Conservation (phyloP, 2,329 filamentous ascomycete genomes). For the Penicillium sp. region DNA sequence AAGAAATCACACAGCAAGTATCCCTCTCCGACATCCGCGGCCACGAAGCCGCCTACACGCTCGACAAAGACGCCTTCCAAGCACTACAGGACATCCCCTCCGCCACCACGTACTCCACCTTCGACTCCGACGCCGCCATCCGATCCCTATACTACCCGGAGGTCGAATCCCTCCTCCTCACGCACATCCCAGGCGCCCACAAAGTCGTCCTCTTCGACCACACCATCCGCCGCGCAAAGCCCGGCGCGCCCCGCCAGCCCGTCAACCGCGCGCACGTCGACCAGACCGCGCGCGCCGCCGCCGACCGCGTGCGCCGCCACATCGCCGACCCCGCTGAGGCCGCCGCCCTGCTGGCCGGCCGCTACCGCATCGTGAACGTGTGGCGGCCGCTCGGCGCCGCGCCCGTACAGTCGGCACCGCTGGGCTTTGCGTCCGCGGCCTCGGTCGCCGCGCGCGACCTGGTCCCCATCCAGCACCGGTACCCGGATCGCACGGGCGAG, state of each 20-base stretch:
- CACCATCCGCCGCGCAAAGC: conserved; percentile 69
- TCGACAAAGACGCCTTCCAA: conserved; percentile 74
- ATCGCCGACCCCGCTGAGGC: conserved; percentile 62
- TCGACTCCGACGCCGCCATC: conserved; percentile 69
- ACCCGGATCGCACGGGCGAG: conserved; percentile 68
- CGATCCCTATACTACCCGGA: conserved; percentile 77
- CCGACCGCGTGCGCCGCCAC: conserved; percentile 65
- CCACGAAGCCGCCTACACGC: conserved; percentile 61
- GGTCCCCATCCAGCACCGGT: conserved; percentile 70
- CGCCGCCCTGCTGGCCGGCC: conserved; percentile 60
- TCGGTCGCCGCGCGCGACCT: conserved; percentile 58
- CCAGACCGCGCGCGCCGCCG: conserved; percentile 67
- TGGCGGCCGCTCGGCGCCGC: conserved; percentile 66
- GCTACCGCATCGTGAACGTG: conserved; percentile 83
- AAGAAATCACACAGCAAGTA: conserved; percentile 51
- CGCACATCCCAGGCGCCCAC: conserved; percentile 63
- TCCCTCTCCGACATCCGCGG: conserved; percentile 71
- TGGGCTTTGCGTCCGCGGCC: conserved; percentile 57
- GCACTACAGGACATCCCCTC: conserved; percentile 59
- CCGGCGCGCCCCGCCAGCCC: conserved; percentile 61
- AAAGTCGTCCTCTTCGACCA: conserved; percentile 79
- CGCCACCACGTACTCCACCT: conserved; percentile 52
- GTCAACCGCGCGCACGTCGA: conserved; percentile 78
- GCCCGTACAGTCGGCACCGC: conserved; percentile 55
- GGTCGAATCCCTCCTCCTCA: conserved; percentile 68